Conservation (phyloP, 225 moss, liverwort and hornwort species). For the Rhytidiadelphus loreus region DNA sequence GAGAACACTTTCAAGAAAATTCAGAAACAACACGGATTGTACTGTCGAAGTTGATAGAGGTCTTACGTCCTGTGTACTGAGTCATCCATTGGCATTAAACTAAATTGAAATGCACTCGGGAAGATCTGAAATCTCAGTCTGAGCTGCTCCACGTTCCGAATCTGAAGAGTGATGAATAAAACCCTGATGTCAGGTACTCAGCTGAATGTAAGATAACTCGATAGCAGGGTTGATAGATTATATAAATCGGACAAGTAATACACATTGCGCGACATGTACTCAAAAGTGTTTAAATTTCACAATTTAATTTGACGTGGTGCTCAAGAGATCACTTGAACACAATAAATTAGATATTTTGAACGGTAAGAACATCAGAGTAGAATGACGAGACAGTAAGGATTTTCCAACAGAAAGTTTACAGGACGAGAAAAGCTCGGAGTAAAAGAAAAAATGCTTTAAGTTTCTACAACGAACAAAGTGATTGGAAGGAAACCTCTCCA, state of each 20-base stretch:
- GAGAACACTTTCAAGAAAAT: neutral
- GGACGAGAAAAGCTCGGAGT: neutral
- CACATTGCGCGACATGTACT: neutral
- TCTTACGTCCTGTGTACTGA: conserved; percentile 37
- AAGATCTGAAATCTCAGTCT: conserved; percentile 78
- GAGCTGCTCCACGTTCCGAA: conserved; percentile 68
- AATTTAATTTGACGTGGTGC: neutral
- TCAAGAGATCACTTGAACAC: neutral
- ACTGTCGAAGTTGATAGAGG: neutral
- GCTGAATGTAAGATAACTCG: neutral
- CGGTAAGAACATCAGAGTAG: neutral
- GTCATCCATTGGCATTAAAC: conserved; percentile 76
- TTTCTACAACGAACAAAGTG: neutral
- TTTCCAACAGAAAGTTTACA: neutral
- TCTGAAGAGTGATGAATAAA: conserved; percentile 32
- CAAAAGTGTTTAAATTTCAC: neutral
- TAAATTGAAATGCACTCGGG: conserved; percentile 75
- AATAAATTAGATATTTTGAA: neutral
- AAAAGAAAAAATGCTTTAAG: neutral
- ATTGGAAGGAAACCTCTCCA: conserved; percentile 62
- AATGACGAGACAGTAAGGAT: neutral
- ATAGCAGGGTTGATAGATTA: neutral
- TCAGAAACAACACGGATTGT: neutral
- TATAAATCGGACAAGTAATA: neutral
- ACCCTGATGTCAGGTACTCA: neutral